Evolutionary conservation across 2,329 filamentous ascomycete genomes (phyloP).

Genomic region (Fusarium compactum): DNA sequence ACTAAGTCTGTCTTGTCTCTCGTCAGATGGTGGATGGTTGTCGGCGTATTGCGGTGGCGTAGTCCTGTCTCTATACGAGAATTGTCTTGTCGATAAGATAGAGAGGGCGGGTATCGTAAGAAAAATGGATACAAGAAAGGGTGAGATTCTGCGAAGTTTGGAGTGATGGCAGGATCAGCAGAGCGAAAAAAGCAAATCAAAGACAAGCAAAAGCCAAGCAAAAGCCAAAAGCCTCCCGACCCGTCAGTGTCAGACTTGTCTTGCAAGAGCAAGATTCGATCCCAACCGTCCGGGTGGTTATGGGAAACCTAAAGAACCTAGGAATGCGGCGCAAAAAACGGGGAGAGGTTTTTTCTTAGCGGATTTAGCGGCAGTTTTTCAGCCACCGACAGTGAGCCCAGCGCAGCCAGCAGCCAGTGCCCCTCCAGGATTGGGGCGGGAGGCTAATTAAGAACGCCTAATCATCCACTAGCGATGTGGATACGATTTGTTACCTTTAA

Average conservation of each 20-base stretch:
- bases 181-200: not conserved
- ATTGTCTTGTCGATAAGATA: conserved; percentile 1
- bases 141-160: conserved; percentile 1
- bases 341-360: conserved; percentile 28
- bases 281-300: conserved; percentile 2
- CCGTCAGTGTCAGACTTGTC: conserved; percentile 5
- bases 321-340: conserved; percentile 28
- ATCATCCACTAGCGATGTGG: conserved; percentile 2
- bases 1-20: not conserved
- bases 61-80: conserved; percentile 16
- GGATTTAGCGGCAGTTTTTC: conserved; percentile 32
- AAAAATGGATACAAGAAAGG: not conserved
- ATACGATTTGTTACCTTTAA: conserved; percentile 2
- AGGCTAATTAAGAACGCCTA: conserved; percentile 27
- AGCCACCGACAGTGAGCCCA: conserved; percentile 29
- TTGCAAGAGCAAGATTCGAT: conserved; percentile 12
- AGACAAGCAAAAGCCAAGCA: conserved; percentile 3
- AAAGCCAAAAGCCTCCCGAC: conserved; percentile 2
- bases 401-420: conserved; percentile 3
- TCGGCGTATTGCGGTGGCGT: conserved; percentile 17
- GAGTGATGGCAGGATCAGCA: conserved; percentile 1
- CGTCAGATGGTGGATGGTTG: conserved; percentile 11
- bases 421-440: conserved; percentile 26
- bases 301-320: conserved; percentile 5
- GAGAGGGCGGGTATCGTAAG: not conserved